Base-by-base conservation (phyloP, 1,284 basidiomycete species). In the Pseudozyma flocculosa region DNA sequence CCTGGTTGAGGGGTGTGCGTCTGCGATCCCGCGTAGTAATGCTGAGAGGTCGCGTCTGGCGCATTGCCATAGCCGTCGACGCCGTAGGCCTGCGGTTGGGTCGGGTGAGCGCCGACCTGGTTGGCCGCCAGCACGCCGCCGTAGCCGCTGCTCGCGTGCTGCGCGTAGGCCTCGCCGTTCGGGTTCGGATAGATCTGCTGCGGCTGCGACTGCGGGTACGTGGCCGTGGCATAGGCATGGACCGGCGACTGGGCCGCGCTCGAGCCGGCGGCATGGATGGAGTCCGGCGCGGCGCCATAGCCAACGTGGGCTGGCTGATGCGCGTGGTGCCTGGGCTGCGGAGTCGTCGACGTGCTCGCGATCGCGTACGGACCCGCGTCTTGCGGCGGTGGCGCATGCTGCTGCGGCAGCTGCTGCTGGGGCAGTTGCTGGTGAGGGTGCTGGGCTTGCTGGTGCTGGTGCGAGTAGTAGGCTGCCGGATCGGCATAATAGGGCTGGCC, bases 391-490 rank as follows among this genome's bases (percentile, higher is more conserved):
- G 13, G 7, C 29, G 29, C 29, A 7, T 29, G 7, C 29, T 5
- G 29, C 5, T 29, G 13, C 29, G 13, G 5, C 29, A 13, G 29
- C 29, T 29, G 29, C 29, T 7, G 7, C 13, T 29, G 29, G n/a
- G n/a, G n/a, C n/a, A n/a, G n/a, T n/a, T n/a, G n/a, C n/a, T n/a
- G n/a, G n/a, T n/a, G n/a, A n/a, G n/a, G n/a, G n/a, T n/a, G n/a
- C n/a, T n/a, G n/a, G n/a, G n/a, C n/a, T n/a, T 60, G 61, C 14
- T 51, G 50, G 8, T 56, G 49, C 41, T 45, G 48, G 15, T 50
- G 50, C 13, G 47, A 44, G 18, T 54, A 55, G 21, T 29, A 50
- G 17, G 15, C 40, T n/a, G 49, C 44, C 3, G 42, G 43, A 17
- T 48, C 44, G 3, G 29, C 22, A n/a, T 51, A 47, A 2, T 52